Conservation (phyloP, 495 filamentous ascomycete genomes). For the Aspergillus leporis region DNA sequence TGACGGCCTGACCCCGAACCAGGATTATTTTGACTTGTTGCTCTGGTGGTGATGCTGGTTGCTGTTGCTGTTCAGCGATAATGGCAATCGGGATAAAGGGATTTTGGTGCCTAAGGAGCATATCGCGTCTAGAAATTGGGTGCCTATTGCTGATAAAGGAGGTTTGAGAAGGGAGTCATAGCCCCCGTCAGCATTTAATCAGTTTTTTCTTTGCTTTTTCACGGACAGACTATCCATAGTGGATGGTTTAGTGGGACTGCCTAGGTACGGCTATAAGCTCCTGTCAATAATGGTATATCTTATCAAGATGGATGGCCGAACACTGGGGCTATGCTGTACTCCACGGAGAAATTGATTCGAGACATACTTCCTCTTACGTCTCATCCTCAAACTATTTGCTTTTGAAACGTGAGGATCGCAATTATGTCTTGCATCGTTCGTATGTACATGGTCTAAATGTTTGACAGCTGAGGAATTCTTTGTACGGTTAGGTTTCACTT, state of each 20-base stretch:
- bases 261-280: slow-evolving; percentile 1
- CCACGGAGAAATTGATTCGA: background rate
- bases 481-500: slow-evolving; percentile 8
- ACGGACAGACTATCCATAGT: background rate
- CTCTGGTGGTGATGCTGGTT: background rate
- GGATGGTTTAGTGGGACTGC: background rate
- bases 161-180: background rate
- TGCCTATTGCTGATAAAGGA: slow-evolving; percentile 1
- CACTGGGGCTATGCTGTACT: slow-evolving; percentile 1
- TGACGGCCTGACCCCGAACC: background rate
- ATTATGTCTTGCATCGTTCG: slow-evolving; percentile 7
- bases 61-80: background rate
- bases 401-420: slow-evolving; percentile 3
- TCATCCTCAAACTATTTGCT: slow-evolving; percentile 1
- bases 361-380: background rate
- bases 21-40: background rate
- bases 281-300: slow-evolving; percentile 4
- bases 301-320: slow-evolving; percentile 4
- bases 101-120: background rate
- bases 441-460: slow-evolving; percentile 1
- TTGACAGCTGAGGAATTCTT: background rate
- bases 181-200: background rate
- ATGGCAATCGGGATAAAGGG: background rate
- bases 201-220: background rate
- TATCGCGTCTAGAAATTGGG: background rate